Base-by-base conservation (phyloP, 257 asterid genomes). In the Rehmannia glutinosa region DNA sequence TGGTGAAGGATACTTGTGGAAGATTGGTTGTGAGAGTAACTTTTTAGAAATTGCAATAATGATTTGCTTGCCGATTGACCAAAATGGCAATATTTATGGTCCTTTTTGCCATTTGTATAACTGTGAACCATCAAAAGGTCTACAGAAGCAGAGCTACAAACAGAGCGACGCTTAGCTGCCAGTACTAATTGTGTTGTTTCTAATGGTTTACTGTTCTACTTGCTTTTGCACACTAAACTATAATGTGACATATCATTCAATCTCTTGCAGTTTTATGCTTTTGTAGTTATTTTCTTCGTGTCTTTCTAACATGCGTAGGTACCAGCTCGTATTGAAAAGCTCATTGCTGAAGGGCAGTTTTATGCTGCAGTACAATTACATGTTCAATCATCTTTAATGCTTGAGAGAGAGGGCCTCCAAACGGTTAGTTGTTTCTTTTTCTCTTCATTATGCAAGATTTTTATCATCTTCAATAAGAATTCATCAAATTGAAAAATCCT, bases 371-470 rank as follows among this genome's bases (percentile, higher is more conserved):
- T 87, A 43, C 99, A 94, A 50, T 71, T 91, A 71, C 96, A 94
- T 70, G 96, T 84, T 78, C 99, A 86, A 70, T 91, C 99, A 57
- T 69, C 84, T 68, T 71, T 91, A 78, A 94, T 94, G 99, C 97
- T 91, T 64, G 98, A 88, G 80, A 82, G 98, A 73, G 97, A 94
- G 75, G 99, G 99, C 73, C 95, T 94, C 75, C 99, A 91, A 73
- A 87, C 91, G 85, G 99, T 91, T 76, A 65, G 98, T 84, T 60
- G 62, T 62, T 75, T 64, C 43, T 42, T 21, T 51, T 64, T 52
- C 60, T 32, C 46, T n/a, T 54, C 13, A 20, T 28, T 24, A 24
- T 43, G 62, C 61, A 64, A 55, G 45, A 55, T 53, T 50, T 57
- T 36, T 41, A 65, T 49, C 70, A 21, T 63, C 19, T 27, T 45